Evolutionary conservation across 208 protist genomes (phyloP).

Genomic region (Trypanosoma scelopori): DNA sequence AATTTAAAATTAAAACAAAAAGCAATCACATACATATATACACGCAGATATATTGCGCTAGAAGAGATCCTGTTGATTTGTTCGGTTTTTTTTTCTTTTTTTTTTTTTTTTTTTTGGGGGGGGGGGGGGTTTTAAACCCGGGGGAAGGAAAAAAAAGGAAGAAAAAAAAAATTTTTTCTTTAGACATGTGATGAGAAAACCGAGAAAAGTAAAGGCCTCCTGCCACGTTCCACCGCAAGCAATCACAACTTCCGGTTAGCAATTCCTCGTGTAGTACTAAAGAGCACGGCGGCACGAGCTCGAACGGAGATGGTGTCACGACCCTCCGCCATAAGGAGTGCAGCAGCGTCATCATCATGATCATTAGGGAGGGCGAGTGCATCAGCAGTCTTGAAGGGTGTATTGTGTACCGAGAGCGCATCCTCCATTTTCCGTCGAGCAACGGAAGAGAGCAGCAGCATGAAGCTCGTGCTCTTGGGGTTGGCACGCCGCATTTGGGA

Average conservation of each 20-base stretch:
- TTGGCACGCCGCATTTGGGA: neutral
- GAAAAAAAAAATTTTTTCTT: conserved; percentile 14
- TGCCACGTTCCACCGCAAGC: neutral
- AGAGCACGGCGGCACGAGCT: conserved; percentile 29
- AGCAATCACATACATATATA: conserved; percentile 7
- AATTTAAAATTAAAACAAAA: conserved; percentile 3
- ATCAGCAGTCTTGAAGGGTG: neutral
- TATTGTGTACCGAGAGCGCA: conserved; percentile 9
- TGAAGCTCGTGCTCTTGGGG: conserved; percentile 8
- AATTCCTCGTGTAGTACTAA: neutral
- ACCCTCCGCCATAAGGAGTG: conserved; percentile 24
- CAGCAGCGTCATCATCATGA: neutral
- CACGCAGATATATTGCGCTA: neutral
- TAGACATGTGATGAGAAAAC: conserved; percentile 4
- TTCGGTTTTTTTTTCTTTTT: neutral
- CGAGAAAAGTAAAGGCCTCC: neutral
- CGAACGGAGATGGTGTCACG: conserved; percentile 13
- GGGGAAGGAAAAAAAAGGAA: too few relatives aligned
- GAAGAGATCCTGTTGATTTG: too few relatives aligned
- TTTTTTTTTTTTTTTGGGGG: too few relatives aligned
- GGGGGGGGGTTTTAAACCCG: too few relatives aligned
- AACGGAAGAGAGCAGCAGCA: conserved; percentile 2
- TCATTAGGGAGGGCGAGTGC: neutral
- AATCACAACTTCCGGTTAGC: conserved; percentile 5
- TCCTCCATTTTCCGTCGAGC: conserved; percentile 15